Evolutionary conservation across 2,329 filamentous ascomycete species (phyloP).

Genomic region (Colletotrichum viniferum): DNA sequence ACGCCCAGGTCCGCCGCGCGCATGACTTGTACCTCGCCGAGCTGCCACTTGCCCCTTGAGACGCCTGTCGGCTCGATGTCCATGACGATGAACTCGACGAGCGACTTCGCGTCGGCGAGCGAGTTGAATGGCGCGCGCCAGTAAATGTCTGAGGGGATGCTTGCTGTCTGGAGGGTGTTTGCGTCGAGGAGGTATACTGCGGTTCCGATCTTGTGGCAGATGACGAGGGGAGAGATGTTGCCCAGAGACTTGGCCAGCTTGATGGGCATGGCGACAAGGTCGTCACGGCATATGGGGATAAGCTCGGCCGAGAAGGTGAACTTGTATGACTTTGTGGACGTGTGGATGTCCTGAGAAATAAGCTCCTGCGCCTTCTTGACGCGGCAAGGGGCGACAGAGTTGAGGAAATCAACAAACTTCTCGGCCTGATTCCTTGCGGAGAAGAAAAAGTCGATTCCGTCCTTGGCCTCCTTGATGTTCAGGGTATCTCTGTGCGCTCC

Average conservation of each 20-base stretch:
- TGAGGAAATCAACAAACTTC: conserved; percentile 89
- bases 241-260: conserved; percentile 86
- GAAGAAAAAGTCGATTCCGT: conserved; percentile 97
- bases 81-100: conserved; percentile 93
- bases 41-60: conserved; percentile 79
- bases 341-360: conserved; percentile 93
- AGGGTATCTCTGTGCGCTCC: conserved; percentile 89
- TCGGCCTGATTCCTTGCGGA: conserved; percentile 88
- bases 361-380: conserved; percentile 81
- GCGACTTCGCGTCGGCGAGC: conserved; percentile 81
- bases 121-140: conserved; percentile 89
- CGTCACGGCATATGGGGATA: conserved; percentile 96
- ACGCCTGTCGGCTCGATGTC: conserved; percentile 84
- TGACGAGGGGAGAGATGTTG: conserved; percentile 84
- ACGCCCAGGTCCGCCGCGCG: conserved; percentile 83
- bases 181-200: conserved; percentile 90
- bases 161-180: conserved; percentile 86
- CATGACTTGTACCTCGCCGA: conserved; percentile 88
- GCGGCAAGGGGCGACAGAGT: conserved; percentile 78
- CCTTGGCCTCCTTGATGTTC: conserved; percentile 97
- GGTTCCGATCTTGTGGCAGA: conserved; percentile 86
- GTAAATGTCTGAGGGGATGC: conserved; percentile 82
- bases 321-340: conserved; percentile 89
- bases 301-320: conserved; percentile 90
- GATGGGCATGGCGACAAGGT: conserved; percentile 90